Conservation (phyloP, 805 yeast species). For the Barnettozyma populi region DNA sequence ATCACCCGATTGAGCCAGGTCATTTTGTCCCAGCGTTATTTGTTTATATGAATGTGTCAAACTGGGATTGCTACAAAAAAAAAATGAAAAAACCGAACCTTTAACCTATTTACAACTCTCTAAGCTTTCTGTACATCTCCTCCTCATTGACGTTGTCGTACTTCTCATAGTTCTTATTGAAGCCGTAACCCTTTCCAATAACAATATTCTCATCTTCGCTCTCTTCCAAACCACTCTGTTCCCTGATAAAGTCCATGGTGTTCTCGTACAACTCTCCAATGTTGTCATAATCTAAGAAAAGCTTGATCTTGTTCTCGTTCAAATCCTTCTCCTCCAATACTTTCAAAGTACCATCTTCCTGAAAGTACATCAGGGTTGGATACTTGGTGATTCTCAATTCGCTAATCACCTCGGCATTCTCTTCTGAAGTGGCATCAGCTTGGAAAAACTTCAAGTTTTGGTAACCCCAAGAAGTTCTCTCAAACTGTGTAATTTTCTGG, state of each 20-base stretch:
- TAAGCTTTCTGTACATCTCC: slow-evolving; percentile 16
- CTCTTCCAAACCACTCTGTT: slow-evolving; percentile 14
- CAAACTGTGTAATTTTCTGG: slow-evolving; percentile 28
- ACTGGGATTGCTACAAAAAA: not conserved
- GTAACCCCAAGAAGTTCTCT: slow-evolving; percentile 24
- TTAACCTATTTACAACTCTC: slow-evolving; percentile 17
- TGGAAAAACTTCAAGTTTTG: slow-evolving; percentile 25
- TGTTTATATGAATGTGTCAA: not conserved
- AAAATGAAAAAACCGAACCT: too few species aligned
- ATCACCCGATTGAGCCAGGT: slow-evolving; percentile 4
- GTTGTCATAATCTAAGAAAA: slow-evolving; percentile 26
- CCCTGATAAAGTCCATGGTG: slow-evolving; percentile 10
- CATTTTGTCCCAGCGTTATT: not conserved
- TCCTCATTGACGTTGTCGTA: slow-evolving; percentile 14
- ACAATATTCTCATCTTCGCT: slow-evolving; percentile 9
- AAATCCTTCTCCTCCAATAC: slow-evolving; percentile 16
- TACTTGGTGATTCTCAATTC: slow-evolving; percentile 25
- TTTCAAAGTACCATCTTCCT: slow-evolving; percentile 9
- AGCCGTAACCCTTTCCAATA: not conserved
- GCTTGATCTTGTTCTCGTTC: slow-evolving; percentile 24
- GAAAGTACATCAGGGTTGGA: slow-evolving; percentile 28
- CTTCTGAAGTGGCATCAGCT: slow-evolving; percentile 30
- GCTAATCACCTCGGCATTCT: slow-evolving; percentile 24
- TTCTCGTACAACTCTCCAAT: slow-evolving; percentile 12
- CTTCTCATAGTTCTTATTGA: slow-evolving; percentile 1